Percentiles rank a stretch among this genome's conserved stretches.
Evolutionary conservation across 768 basidiomycete species (phyloP).

Genomic region (Leucocoprinus leucothites): DNA sequence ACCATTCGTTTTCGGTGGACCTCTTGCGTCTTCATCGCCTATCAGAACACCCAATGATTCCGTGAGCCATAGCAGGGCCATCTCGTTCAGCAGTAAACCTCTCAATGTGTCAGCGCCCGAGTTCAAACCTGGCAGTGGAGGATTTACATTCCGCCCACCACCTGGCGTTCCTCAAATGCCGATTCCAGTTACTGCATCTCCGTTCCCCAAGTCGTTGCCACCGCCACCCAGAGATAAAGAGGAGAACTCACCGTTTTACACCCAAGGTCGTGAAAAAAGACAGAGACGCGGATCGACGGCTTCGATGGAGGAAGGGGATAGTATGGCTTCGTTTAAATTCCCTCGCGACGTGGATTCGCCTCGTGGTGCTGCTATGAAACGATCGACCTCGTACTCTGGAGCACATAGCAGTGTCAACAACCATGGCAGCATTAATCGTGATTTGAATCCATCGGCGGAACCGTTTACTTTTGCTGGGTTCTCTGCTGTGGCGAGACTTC

Average conservation of each 20-base stretch:
- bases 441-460: constrained; percentile 44
- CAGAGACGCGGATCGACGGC: constrained; percentile 53
- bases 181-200: constrained; percentile 6
- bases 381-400: constrained; percentile 28
- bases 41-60: constrained; percentile 27
- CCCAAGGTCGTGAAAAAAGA: constrained; percentile 81
- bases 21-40: constrained; percentile 23
- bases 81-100: constrained; percentile 54
- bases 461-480: constrained; percentile 73
- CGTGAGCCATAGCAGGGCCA: constrained; percentile 36
- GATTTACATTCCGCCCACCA: constrained; percentile 77
- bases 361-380: constrained; percentile 35
- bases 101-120: constrained; percentile 78
- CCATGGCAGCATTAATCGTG: constrained; percentile 5
- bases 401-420: constrained; percentile 10
- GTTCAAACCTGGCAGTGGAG: constrained; percentile 60
- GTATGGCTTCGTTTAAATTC: constrained; percentile 77
- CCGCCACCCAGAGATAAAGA: constrained; percentile 21
- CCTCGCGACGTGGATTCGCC: constrained; percentile 53
- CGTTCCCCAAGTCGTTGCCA: constrained; percentile 25
- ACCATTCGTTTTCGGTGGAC: constrained; percentile 75
- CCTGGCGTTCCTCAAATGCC: constrained; percentile 61
- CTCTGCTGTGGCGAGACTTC: constrained; percentile 36
- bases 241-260: constrained; percentile 40
- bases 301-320: constrained; percentile 53